Conservation (phyloP, 2,329 filamentous ascomycete species). For the Fusarium compactum region DNA sequence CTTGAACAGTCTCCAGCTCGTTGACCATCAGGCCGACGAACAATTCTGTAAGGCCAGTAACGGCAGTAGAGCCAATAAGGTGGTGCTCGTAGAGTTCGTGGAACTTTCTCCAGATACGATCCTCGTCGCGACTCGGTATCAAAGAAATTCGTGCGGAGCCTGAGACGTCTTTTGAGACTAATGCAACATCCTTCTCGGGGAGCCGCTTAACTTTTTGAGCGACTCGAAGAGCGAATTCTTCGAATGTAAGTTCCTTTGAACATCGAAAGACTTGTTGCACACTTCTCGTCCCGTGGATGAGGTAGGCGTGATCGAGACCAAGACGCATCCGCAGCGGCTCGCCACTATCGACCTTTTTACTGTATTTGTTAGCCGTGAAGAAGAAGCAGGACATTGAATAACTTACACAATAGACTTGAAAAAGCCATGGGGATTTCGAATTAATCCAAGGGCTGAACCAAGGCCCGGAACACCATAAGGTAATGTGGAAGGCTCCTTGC, state of each 20-base stretch:
- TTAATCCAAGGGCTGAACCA: conserved; percentile 32
- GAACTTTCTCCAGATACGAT: conserved; percentile 42
- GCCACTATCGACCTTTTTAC: conserved; percentile 26
- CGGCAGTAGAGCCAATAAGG: conserved; percentile 31
- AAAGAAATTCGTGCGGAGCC: conserved; percentile 35
- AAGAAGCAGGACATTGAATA: fast-evolving
- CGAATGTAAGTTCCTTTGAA: conserved; percentile 40
- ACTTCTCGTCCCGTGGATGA: conserved; percentile 36
- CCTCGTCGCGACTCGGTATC: conserved; percentile 30
- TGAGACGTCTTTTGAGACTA: conserved; percentile 37
- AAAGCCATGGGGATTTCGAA: conserved; percentile 40
- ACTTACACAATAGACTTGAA: conserved; percentile 34
- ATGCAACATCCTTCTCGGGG: conserved; percentile 22
- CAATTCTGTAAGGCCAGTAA: conserved; percentile 30
- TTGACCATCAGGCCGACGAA: conserved; percentile 35
- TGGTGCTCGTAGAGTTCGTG: conserved; percentile 41
- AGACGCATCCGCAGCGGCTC: conserved; percentile 38
- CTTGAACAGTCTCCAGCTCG: conserved; percentile 15
- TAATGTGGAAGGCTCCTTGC: conserved; percentile 36
- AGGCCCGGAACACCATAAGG: conserved; percentile 33
- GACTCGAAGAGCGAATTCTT: conserved; percentile 41
- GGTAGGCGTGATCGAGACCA: conserved; percentile 38
- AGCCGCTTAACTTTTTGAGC: conserved; percentile 44
- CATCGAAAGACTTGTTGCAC: conserved; percentile 41
- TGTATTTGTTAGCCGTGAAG: conserved; percentile 2